These are phyloP conservation scores for Pavlovales sp. DNA, from an alignment of 208 protist species.

Conservation along the genomic window DNA sequence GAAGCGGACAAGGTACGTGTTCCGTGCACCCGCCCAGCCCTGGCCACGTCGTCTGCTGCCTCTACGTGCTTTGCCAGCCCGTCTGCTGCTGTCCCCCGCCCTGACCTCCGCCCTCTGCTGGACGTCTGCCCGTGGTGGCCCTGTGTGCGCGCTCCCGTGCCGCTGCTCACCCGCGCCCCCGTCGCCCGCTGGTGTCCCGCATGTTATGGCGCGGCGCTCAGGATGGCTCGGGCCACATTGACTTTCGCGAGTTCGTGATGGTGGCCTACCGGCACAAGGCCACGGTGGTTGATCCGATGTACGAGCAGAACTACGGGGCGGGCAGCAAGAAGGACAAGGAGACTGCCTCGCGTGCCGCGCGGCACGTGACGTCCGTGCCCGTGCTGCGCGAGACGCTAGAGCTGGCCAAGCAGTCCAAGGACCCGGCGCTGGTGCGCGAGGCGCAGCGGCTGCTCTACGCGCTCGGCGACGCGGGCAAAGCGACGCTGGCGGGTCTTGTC, in stretches of 20 bases:
- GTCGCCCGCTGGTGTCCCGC: too few species aligned
- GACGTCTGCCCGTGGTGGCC: too few species aligned
- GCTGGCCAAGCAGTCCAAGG: neutral
- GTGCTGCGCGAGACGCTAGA: neutral
- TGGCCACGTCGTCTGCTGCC: too few species aligned
- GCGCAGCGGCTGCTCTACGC: neutral
- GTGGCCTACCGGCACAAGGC: neutral
- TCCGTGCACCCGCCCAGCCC: too few species aligned
- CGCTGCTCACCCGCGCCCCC: too few species aligned
- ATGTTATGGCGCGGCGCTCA: too few species aligned
- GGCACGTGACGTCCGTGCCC: neutral
- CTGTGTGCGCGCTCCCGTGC: too few species aligned
- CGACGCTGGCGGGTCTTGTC: neutral
- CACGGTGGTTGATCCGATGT: neutral
- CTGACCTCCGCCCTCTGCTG: too few species aligned
- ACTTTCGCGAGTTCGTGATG: neutral
- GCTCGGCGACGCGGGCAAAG: neutral
- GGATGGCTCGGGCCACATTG: neutral
- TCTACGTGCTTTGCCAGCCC: too few species aligned
- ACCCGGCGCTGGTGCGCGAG: neutral
- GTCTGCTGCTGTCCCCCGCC: too few species aligned
- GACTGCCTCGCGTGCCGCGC: too few species aligned
- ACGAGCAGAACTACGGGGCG: neutral
- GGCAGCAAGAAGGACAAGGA: neutral
- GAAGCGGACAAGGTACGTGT: too few species aligned